Conservation (phyloP, 805 yeast species). For the Kodamaea neixiangensis region DNA sequence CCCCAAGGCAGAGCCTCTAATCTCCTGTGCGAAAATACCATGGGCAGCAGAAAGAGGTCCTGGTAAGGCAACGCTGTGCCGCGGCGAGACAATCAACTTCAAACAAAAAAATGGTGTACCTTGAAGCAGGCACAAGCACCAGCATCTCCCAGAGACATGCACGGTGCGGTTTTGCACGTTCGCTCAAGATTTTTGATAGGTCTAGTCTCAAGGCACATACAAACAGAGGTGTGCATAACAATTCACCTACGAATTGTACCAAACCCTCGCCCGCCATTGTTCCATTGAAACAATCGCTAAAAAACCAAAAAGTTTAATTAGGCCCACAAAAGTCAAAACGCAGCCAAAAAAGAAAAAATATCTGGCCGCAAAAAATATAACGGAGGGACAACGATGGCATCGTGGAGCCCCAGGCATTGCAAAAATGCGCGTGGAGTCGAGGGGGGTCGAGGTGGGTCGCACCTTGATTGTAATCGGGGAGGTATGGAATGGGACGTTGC, state of each 20-base stretch:
- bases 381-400: background rate
- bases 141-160: background rate
- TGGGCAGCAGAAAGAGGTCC: background rate
- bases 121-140: background rate
- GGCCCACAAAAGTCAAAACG: background rate
- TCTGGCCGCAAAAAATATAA: background rate
- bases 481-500: background rate
- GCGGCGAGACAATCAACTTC: background rate
- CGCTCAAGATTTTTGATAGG: background rate
- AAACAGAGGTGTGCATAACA: conserved; percentile 4
- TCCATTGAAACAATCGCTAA: background rate
- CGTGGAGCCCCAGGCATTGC: background rate
- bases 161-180: background rate
- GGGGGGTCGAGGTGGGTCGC: background rate
- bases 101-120: background rate
- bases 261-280: conserved; percentile 3
- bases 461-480: background rate
- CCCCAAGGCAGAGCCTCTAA: background rate
- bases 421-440: background rate
- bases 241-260: background rate
- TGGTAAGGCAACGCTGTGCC: background rate
- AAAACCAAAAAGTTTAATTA: background rate
- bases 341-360: background rate
- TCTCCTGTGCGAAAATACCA: background rate
- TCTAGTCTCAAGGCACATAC: background rate